A percentile compares a stretch with the other conserved stretches of the same genome.
phyloP scores from a whole-genome alignment of 345 rosid genomes.

The Hypericum perforatum region DNA sequence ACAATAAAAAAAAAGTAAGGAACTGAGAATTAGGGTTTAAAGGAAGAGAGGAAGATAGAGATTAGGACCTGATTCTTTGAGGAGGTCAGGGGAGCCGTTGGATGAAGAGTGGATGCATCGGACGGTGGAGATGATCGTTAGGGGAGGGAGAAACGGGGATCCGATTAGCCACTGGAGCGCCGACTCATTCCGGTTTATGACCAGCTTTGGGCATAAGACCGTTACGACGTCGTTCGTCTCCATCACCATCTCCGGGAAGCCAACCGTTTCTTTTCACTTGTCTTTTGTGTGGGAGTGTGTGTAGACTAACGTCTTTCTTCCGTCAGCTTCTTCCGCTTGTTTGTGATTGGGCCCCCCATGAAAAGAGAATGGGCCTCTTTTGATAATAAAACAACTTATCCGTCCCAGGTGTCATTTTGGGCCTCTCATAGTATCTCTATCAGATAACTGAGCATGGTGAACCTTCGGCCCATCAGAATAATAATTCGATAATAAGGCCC shows the following conservation, averaged over 20 bases:
- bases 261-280: too few relatives aligned
- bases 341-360: too few relatives aligned
- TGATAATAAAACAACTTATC: too few relatives aligned
- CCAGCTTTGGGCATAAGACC: conserved; percentile 43
- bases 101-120: conserved; percentile 47
- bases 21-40: background rate
- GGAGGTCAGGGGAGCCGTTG: conserved; percentile 32
- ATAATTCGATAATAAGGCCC: too few relatives aligned
- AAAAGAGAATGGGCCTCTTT: too few relatives aligned
- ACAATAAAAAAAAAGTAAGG: background rate
- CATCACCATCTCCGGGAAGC: conserved; percentile 9
- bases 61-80: conserved; percentile 53
- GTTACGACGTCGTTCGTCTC: conserved; percentile 26
- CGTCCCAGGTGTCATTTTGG: too few relatives aligned
- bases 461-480: too few relatives aligned
- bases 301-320: too few relatives aligned
- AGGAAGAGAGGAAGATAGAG: background rate
- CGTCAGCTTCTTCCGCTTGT: too few relatives aligned
- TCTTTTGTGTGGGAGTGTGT: too few relatives aligned
- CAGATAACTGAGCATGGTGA: too few relatives aligned
- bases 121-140: conserved; percentile 68
- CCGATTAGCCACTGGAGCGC: conserved; percentile 87
- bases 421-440: too few relatives aligned
- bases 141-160: conserved; percentile 61
- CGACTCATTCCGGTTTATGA: conserved; percentile 29